phyloP scores from a whole-genome alignment of 176 grass and related monocot species.

The Rhynchospora pubera region DNA sequence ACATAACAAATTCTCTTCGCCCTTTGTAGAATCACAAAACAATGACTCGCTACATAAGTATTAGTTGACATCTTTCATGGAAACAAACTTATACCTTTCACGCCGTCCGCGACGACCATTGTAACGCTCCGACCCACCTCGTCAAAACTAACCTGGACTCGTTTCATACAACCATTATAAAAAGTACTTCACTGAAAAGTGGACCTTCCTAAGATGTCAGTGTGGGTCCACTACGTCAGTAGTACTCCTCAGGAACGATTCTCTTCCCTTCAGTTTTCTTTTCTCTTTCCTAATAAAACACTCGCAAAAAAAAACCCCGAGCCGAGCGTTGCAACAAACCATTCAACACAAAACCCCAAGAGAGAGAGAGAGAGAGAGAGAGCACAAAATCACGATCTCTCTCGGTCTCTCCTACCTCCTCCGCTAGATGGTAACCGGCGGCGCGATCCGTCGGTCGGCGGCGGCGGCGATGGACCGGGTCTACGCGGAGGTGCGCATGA shows the following conservation, averaged over 20 bases:
- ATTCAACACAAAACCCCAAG: not conserved
- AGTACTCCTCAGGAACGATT: not conserved
- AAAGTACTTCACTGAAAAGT: not conserved
- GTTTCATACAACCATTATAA: not conserved
- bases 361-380: not conserved
- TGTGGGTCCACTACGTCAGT: not conserved
- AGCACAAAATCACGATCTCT: not conserved
- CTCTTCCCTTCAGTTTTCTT: not conserved
- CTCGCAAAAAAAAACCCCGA: not conserved
- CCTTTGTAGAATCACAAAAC: no score
- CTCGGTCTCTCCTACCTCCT: not conserved
- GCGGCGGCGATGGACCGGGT: slow-evolving; percentile 37
- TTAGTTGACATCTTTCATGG: not conserved
- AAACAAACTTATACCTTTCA: not conserved
- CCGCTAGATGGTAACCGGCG: slow-evolving; percentile 30
- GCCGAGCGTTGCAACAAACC: not conserved
- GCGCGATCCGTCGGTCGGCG: slow-evolving; percentile 51
- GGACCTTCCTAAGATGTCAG: not conserved
- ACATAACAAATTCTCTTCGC: no score
- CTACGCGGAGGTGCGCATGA: slow-evolving; percentile 29
- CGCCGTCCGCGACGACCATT: not conserved
- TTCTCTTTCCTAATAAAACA: not conserved
- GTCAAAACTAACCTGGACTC: not conserved
- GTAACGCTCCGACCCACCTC: not conserved
- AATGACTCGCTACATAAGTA: not conserved